A percentile compares a stretch with the other conserved stretches of the same genome.
phyloP scores from a whole-genome alignment of 345 rosid genomes.

The Arabis hirsuta region DNA sequence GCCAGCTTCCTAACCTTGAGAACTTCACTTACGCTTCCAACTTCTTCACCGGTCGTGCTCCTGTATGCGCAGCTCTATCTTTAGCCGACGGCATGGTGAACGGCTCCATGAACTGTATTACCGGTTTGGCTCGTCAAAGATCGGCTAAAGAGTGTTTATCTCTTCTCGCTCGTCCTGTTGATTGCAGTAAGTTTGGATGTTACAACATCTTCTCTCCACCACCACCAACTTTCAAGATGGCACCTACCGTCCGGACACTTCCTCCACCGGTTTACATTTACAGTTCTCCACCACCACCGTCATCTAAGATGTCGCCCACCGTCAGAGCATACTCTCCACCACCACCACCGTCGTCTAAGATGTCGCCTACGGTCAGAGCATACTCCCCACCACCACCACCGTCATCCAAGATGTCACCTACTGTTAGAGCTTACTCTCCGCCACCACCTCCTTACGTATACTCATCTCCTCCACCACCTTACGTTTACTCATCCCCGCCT shows the following conservation, averaged over 20 bases:
- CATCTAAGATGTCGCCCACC: slow-evolving; percentile 45
- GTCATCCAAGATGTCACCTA: slow-evolving; percentile 40
- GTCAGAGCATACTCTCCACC: slow-evolving; percentile 42
- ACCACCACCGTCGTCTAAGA: slow-evolving; percentile 43
- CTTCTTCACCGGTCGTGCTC: slow-evolving; percentile 68
- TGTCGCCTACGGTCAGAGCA: slow-evolving; percentile 44
- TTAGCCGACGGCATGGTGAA: slow-evolving; percentile 36
- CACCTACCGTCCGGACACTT: slow-evolving; percentile 43
- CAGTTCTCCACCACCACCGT: slow-evolving; percentile 55
- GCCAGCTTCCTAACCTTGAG: slow-evolving; percentile 58
- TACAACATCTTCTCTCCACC: slow-evolving; percentile 42
- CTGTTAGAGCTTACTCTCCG: slow-evolving; percentile 35
- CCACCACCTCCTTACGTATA: slow-evolving; percentile 35
- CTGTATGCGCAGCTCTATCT: slow-evolving; percentile 53
- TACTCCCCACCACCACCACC: slow-evolving; percentile 48
- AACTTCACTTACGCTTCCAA: slow-evolving; percentile 72
- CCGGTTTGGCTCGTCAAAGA: slow-evolving; percentile 55
- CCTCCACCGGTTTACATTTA: slow-evolving; percentile 45
- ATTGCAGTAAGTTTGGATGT: slow-evolving; percentile 64
- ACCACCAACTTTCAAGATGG: slow-evolving; percentile 43
- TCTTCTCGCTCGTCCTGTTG: slow-evolving; percentile 55
- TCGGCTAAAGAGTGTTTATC: slow-evolving; percentile 62
- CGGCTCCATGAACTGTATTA: slow-evolving; percentile 57
- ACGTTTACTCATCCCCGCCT: slow-evolving; percentile 42
- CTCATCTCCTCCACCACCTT: slow-evolving; percentile 32